Evolutionary conservation across 805 yeast species (phyloP).

Genomic region (Saccharomycopsis capsularis): DNA sequence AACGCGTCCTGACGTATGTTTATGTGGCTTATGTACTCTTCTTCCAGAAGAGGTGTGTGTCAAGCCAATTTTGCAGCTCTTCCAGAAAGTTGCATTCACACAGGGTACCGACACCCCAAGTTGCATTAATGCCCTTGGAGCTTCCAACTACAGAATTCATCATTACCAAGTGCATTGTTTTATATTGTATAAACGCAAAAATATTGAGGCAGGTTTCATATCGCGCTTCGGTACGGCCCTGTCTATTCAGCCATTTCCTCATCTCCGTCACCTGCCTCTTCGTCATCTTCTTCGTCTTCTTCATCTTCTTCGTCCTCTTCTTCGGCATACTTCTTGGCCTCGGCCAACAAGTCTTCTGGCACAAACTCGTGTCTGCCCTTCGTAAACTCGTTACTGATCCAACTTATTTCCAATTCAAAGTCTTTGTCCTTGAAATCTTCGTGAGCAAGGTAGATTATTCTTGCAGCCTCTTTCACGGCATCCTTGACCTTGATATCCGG

Average conservation of each 20-base stretch:
- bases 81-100: no score
- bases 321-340: conserved; percentile 79
- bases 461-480: conserved; percentile 91
- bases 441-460: conserved; percentile 87
- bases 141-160: no score
- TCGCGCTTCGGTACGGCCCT: no score
- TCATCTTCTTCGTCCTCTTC: conserved; percentile 76
- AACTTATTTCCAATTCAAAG: conserved; percentile 87
- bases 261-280: background rate
- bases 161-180: no score
- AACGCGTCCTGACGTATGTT: no score
- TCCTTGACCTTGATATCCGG: conserved; percentile 64
- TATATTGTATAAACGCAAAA: no score
- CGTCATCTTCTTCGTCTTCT: conserved; percentile 41
- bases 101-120: no score
- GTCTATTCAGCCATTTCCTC: background rate
- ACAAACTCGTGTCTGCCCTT: conserved; percentile 73
- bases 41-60: no score
- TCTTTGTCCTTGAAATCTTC: conserved; percentile 98
- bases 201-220: no score
- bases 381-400: conserved; percentile 76
- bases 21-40: no score
- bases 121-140: no score
- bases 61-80: no score
- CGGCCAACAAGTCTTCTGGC: conserved; percentile 70